A percentile compares a stretch with the other conserved stretches of the same genome.
Conservation (phyloP, 768 basidiomycete genomes). For the Galerina sulciceps region DNA sequence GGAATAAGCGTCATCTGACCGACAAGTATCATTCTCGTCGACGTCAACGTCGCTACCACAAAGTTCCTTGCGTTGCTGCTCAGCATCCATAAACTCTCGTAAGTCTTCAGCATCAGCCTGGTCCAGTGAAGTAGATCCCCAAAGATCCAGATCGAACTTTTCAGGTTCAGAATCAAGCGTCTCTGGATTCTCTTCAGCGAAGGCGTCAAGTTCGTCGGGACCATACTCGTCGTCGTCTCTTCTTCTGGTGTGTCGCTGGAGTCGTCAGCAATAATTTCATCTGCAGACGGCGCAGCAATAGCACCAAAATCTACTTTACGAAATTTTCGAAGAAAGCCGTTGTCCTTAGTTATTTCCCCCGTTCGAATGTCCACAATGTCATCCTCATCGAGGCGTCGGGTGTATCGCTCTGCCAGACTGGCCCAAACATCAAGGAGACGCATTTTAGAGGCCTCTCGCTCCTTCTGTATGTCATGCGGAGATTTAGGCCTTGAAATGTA, state of each 20-base stretch:
- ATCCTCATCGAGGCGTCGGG: constrained; percentile 72
- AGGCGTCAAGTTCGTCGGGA: constrained; percentile 62
- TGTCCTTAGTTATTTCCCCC: constrained; percentile 66
- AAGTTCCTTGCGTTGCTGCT: constrained; percentile 52
- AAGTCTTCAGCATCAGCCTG: constrained; percentile 50
- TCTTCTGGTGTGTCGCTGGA: constrained; percentile 50
- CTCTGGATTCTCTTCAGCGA: constrained; percentile 38
- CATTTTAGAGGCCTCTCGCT: constrained; percentile 57
- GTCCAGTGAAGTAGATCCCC: constrained; percentile 9
- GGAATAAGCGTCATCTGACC: not conserved
- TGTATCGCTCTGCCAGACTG: constrained; percentile 69
- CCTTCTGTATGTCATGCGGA: constrained; percentile 51
- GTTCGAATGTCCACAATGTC: constrained; percentile 76
- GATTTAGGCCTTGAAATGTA: constrained; percentile 34
- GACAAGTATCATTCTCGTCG: constrained; percentile 16
- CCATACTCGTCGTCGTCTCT: constrained; percentile 59
- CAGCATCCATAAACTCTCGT: constrained; percentile 68
- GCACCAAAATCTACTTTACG: constrained; percentile 55
- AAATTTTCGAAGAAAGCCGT: constrained; percentile 61
- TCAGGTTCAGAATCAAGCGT: constrained; percentile 33
- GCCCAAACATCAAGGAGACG: constrained; percentile 70
- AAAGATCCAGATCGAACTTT: constrained; percentile 28
- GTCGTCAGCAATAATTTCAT: constrained; percentile 40
- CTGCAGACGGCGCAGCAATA: constrained; percentile 43
- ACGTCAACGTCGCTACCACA: constrained; percentile 52